phyloP scores from a whole-genome alignment of 1,139 yeast genomes.

The Suhomyces chickasaworum region DNA sequence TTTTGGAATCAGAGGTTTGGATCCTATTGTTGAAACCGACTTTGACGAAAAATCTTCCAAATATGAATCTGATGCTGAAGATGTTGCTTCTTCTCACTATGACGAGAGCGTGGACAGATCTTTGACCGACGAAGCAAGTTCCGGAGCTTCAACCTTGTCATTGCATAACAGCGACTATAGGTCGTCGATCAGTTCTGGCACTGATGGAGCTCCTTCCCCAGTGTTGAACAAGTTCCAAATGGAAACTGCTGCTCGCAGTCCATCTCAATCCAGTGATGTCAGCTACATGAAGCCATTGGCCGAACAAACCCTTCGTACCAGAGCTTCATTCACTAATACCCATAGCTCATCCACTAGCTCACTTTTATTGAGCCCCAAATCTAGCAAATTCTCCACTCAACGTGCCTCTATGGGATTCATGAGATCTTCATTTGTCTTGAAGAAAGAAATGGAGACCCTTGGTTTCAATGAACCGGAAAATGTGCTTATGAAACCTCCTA shows the following conservation, averaged over 20 bases:
- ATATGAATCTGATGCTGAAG: slow-evolving; percentile 37
- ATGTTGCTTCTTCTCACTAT: slow-evolving; percentile 23
- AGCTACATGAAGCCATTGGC: slow-evolving; percentile 18
- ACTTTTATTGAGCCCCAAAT: slow-evolving; percentile 11
- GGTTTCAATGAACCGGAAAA: slow-evolving; percentile 39
- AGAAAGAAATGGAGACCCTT: slow-evolving; percentile 27
- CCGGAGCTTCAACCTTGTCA: slow-evolving; percentile 44
- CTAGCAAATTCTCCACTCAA: slow-evolving; percentile 12
- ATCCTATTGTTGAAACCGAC: slow-evolving; percentile 43
- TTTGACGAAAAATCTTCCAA: slow-evolving; percentile 37
- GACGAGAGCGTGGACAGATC: slow-evolving; percentile 21
- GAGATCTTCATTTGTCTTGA: slow-evolving; percentile 32
- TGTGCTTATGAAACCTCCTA: slow-evolving; percentile 32
- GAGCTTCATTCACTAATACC: slow-evolving; percentile 11
- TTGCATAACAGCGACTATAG: slow-evolving; percentile 45
- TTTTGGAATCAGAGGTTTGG: slow-evolving; percentile 41
- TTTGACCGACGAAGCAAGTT: slow-evolving; percentile 27
- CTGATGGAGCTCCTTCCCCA: slow-evolving; percentile 20
- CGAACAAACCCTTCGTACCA: slow-evolving; percentile 6
- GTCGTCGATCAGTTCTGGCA: slow-evolving; percentile 24
- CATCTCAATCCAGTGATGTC: slow-evolving; percentile 18
- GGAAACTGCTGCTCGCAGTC: slow-evolving; percentile 14
- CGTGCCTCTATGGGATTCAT: slow-evolving; percentile 30
- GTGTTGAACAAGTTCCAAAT: slow-evolving; percentile 17
- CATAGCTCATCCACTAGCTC: slow-evolving; percentile 13